These are phyloP conservation scores for Didymella lethalis DNA, from an alignment of 2,329 filamentous ascomycete genomes.

Conservation along the genomic window DNA sequence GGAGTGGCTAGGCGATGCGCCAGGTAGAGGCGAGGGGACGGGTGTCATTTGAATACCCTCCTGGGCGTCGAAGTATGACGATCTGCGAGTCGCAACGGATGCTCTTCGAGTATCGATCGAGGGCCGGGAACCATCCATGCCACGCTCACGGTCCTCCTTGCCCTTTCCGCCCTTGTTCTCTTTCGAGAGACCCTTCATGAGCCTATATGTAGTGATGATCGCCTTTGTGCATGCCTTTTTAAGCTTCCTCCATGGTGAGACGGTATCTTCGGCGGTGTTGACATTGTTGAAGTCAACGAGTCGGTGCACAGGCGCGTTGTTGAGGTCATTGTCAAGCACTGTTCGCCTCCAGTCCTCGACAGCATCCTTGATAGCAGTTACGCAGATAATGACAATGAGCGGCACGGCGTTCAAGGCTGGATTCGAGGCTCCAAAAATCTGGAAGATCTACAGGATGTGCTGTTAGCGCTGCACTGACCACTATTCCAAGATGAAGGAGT, in stretches of 20 bases:
- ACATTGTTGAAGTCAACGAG: constrained; percentile 90
- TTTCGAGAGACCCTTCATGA: constrained; percentile 54
- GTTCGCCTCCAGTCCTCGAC: constrained; percentile 96
- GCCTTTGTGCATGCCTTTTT: constrained; percentile 84
- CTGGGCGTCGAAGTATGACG: constrained; percentile 61
- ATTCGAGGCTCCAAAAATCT: constrained; percentile 92
- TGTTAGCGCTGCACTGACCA: constrained; percentile 31
- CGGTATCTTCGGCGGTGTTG: constrained; percentile 86
- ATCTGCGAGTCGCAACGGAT: constrained; percentile 63
- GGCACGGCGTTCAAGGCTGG: constrained; percentile 90
- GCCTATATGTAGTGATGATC: constrained; percentile 63
- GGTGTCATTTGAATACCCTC: constrained; percentile 93
- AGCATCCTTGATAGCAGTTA: constrained; percentile 93
- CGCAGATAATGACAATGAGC: constrained; percentile 86
- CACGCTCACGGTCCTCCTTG: constrained; percentile 58
- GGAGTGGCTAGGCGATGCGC: constrained; percentile 46
- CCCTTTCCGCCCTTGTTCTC: constrained; percentile 43
- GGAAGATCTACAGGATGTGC: constrained; percentile 75
- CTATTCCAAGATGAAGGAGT: constrained; percentile 10
- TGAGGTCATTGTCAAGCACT: constrained; percentile 88
- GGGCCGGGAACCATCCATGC: constrained; percentile 63
- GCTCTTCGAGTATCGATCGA: constrained; percentile 71
- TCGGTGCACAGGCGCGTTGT: constrained; percentile 94
- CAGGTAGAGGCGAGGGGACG: constrained; percentile 80
- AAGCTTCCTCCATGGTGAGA: constrained; percentile 84